A percentile compares a stretch with the other conserved stretches of the same genome.
phyloP scores from a whole-genome alignment of 78 protist species.

The Ministeria vibrans region DNA sequence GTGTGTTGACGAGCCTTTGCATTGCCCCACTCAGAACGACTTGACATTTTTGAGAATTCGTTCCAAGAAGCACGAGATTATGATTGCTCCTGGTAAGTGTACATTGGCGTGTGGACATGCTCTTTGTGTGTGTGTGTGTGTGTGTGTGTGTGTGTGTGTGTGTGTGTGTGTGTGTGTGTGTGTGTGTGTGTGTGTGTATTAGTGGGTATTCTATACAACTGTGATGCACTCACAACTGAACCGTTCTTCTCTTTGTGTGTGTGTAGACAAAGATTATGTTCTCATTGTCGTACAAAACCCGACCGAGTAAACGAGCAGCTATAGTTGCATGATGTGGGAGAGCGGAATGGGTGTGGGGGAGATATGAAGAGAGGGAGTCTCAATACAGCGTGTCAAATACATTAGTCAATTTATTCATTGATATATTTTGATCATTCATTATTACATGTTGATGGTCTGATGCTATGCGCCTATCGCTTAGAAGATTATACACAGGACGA shows the following conservation, averaged over 20 bases:
- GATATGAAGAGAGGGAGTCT: no score
- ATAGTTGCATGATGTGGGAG: no score
- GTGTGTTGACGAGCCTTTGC: no score
- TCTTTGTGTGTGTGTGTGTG: neutral
- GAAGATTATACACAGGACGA: no score
- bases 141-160: neutral
- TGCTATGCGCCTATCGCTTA: no score
- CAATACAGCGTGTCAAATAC: no score
- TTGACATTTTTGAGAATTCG: slow-evolving; percentile 72
- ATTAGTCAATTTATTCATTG: no score
- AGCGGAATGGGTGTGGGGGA: no score
- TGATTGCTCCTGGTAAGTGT: slow-evolving; percentile 59
- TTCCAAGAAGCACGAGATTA: slow-evolving; percentile 69
- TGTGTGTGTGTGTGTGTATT: neutral
- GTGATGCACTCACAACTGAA: neutral
- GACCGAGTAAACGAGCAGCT: no score
- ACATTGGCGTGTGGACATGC: neutral
- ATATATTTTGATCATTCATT: no score
- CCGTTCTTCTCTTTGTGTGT: neutral
- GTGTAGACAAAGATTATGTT: neutral
- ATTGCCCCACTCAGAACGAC: slow-evolving; percentile 30
- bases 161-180: neutral
- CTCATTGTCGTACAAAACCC: neutral
- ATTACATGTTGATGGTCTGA: no score
- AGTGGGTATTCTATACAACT: neutral